These are phyloP conservation scores for Dissoconium aciculare DNA, from an alignment of 2,329 filamentous ascomycete genomes.

Conservation along the genomic window DNA sequence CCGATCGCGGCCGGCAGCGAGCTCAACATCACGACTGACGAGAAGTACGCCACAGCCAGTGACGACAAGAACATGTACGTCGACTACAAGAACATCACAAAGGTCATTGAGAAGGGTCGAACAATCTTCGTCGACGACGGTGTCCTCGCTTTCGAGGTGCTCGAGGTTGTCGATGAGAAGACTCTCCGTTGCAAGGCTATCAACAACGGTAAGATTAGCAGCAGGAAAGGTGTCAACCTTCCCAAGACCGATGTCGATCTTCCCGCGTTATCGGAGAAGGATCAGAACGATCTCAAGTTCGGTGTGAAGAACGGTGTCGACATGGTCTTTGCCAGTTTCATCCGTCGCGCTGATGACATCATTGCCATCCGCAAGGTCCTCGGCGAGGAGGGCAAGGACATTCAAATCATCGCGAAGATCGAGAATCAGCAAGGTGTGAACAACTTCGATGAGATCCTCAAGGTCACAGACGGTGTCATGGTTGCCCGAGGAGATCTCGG, in stretches of 20 bases:
- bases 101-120: slow-evolving; percentile 81
- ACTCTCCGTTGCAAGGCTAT: slow-evolving; percentile 73
- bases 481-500: slow-evolving; percentile 95
- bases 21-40: slow-evolving; percentile 94
- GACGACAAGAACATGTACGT: slow-evolving; percentile 96
- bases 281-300: slow-evolving; percentile 83
- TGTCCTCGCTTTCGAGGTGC: slow-evolving; percentile 88
- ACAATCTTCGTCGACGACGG: slow-evolving; percentile 98
- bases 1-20: slow-evolving; percentile 71
- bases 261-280: slow-evolving; percentile 93
- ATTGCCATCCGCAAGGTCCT: slow-evolving; percentile 80
- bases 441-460: slow-evolving; percentile 96
- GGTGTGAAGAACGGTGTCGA: slow-evolving; percentile 98
- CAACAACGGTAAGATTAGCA: slow-evolving; percentile 98
- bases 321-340: slow-evolving; percentile 98
- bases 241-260: slow-evolving; percentile 98
- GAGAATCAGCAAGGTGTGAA: slow-evolving; percentile 99
- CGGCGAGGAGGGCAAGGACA: slow-evolving; percentile 81
- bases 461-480: slow-evolving; percentile 98
- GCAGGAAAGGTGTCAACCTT: slow-evolving; percentile 97
- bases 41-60: slow-evolving; percentile 69
- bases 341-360: slow-evolving; percentile 88
- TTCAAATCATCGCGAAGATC: slow-evolving; percentile 99
- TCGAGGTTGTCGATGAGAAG: slow-evolving; percentile 75
- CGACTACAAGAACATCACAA: slow-evolving; percentile 99